Conservation (phyloP, 495 filamentous ascomycete species). For the Recurvomyces mirabilis region DNA sequence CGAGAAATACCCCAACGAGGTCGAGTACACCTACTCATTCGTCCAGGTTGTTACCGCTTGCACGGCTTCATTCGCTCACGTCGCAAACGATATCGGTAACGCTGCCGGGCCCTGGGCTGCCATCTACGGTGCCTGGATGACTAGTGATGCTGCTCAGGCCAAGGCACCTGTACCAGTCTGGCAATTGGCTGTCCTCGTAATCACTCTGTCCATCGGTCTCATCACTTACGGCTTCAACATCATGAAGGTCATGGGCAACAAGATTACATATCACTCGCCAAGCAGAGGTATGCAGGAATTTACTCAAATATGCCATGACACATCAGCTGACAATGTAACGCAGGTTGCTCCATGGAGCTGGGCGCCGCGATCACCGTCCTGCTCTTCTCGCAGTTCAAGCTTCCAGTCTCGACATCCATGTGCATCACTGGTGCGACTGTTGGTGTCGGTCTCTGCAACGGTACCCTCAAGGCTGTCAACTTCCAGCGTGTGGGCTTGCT, state of each 20-base stretch:
- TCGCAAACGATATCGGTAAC: constrained; percentile 24
- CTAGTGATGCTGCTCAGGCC: constrained; percentile 32
- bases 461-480: constrained; percentile 46
- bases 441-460: constrained; percentile 31
- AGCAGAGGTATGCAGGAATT: no score
- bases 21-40: constrained; percentile 26
- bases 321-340: no score
- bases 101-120: constrained; percentile 22
- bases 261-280: constrained; percentile 55
- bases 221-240: constrained; percentile 41
- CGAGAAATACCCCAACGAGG: constrained; percentile 19
- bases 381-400: constrained; percentile 48
- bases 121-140: constrained; percentile 21
- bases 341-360: constrained; percentile 56
- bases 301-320: no score
- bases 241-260: constrained; percentile 45
- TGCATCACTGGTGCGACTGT: constrained; percentile 32
- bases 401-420: constrained; percentile 38
- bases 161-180: constrained; percentile 51
- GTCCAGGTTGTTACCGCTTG: constrained; percentile 45
- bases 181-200: constrained; percentile 51
- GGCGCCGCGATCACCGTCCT: constrained; percentile 56
- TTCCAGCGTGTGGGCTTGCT: constrained; percentile 48
- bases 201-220: constrained; percentile 36
- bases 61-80: constrained; percentile 34